Conservation (phyloP, 495 filamentous ascomycete species). For the Aspergillus funiculosus region DNA sequence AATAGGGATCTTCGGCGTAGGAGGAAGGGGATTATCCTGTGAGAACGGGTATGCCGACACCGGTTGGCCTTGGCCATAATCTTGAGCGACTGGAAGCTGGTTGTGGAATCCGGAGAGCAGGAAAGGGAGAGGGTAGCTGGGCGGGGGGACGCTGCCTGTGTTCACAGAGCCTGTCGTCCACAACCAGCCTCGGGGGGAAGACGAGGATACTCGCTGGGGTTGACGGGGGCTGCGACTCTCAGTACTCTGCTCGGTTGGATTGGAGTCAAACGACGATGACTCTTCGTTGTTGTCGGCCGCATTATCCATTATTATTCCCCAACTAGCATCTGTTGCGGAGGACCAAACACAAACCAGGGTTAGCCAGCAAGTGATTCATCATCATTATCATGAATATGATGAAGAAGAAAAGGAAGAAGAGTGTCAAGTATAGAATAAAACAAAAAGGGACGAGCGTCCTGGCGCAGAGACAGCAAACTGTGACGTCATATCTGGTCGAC, state of each 20-base stretch:
- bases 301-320: constrained; percentile 6
- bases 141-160: not conserved
- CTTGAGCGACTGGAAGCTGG: constrained; percentile 4
- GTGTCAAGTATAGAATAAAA: no score
- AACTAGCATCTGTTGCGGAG: no score
- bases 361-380: no score
- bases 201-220: not conserved
- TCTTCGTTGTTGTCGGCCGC: not conserved
- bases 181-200: constrained; percentile 11
- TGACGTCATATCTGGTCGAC: no score
- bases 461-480: no score
- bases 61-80: not conserved
- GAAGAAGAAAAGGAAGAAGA: no score
- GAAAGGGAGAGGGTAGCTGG: constrained; percentile 2
- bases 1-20: constrained; percentile 30
- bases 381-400: no score
- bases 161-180: constrained; percentile 5
- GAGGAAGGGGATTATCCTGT: not conserved
- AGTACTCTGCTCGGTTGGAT: not conserved
- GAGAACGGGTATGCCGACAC: no score
- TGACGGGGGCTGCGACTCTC: not conserved
- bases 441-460: no score
- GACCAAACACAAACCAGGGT: no score
- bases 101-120: no score
- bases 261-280: not conserved